A percentile compares a stretch with the other conserved stretches of the same genome.
These are phyloP conservation scores for Xenosphaeropsis pyriputrescens DNA, from an alignment of 2,329 filamentous ascomycete genomes.

Conservation along the genomic window DNA sequence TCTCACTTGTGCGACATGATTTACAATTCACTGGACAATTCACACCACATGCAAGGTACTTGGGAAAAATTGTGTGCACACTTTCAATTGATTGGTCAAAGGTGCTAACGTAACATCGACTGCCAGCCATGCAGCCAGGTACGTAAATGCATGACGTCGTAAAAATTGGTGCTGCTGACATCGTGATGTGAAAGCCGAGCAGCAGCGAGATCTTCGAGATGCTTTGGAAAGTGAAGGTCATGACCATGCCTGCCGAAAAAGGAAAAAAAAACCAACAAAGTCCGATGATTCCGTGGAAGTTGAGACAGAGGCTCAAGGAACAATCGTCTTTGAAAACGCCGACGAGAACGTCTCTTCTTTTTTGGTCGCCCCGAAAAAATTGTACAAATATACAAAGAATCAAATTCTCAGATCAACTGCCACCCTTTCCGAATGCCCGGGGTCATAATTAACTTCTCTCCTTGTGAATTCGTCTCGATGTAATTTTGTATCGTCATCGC, in stretches of 20 bases:
- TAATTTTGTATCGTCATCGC: conserved; percentile 1
- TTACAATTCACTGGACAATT: no score
- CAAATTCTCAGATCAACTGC: conserved; percentile 16
- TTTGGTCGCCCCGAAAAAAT: neutral
- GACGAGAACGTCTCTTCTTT: no score
- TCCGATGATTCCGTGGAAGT: no score
- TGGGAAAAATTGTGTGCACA: no score
- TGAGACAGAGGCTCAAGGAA: no score
- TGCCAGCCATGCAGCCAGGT: neutral
- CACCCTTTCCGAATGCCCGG: conserved; percentile 16
- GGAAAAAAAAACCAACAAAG: neutral
- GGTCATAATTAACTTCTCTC: conserved; percentile 10
- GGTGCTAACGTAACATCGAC: neutral
- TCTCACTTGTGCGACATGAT: no score
- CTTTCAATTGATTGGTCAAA: neutral
- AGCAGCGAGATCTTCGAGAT: neutral
- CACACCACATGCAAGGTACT: no score
- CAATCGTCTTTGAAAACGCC: no score
- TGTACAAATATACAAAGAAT: conserved; percentile 2
- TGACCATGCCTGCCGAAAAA: neutral
- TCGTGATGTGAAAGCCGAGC: neutral
- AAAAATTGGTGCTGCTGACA: neutral
- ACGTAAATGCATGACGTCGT: conserved; percentile 1
- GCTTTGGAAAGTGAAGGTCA: neutral
- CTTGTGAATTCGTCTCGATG: conserved; percentile 7